These are phyloP conservation scores for Myxozyma sirexii DNA, from an alignment of 805 yeast species.

Conservation along the genomic window DNA sequence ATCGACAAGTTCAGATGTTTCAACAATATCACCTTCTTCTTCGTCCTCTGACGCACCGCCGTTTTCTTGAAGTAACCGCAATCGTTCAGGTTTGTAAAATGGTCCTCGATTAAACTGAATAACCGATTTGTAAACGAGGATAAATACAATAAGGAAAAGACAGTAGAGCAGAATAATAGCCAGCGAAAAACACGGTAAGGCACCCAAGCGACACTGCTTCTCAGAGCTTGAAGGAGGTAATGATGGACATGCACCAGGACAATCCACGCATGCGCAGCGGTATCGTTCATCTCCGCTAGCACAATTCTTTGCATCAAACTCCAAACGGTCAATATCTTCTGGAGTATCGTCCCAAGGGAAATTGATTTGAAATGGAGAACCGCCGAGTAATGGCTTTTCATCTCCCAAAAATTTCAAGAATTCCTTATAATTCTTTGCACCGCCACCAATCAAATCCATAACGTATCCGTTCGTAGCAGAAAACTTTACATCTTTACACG, in stretches of 20 bases:
- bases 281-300: constrained; percentile 58
- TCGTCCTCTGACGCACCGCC: constrained; percentile 41
- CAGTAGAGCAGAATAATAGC: constrained; percentile 57
- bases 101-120: constrained; percentile 17
- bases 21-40: constrained; percentile 41
- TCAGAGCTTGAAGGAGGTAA: constrained; percentile 49
- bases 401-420: constrained; percentile 91
- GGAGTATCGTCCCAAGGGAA: constrained; percentile 54
- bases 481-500: constrained; percentile 87
- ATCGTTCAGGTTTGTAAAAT: constrained; percentile 33
- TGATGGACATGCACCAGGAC: constrained; percentile 75
- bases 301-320: constrained; percentile 49
- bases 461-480: constrained; percentile 95
- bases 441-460: constrained; percentile 98
- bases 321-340: constrained; percentile 18
- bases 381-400: constrained; percentile 90
- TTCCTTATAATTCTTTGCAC: constrained; percentile 71
- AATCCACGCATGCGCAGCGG: constrained; percentile 89
- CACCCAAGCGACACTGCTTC: constrained; percentile 56
- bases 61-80: constrained; percentile 50
- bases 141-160: constrained; percentile 37
- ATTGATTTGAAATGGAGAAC: constrained; percentile 93
- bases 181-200: constrained; percentile 74
- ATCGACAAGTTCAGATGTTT: constrained; percentile 36
- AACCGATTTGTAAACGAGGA: constrained; percentile 24